phyloP scores from a whole-genome alignment of 345 rosid genomes.

The Linum usitatissimum region DNA sequence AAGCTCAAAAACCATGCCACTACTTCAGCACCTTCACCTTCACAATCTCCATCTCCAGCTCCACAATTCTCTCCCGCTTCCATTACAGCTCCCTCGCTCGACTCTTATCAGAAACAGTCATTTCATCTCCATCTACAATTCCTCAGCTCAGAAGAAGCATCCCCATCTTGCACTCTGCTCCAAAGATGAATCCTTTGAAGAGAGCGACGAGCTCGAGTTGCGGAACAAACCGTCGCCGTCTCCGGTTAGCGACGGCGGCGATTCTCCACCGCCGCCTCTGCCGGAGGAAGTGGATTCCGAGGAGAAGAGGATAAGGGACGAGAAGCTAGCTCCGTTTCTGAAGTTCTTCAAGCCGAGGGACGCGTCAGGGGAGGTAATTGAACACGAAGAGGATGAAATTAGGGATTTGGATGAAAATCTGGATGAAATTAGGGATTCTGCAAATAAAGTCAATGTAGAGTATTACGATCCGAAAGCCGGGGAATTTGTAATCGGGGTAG shows the following conservation, averaged over 20 bases:
- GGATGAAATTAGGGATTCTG: conserved; percentile 11
- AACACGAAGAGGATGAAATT: conserved; percentile 8
- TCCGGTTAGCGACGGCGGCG: conserved; percentile 3
- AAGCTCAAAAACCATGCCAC: background rate
- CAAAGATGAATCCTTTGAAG: conserved; percentile 24
- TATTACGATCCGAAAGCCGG: conserved; percentile 77
- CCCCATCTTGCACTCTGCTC: conserved; percentile 29
- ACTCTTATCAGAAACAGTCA: background rate
- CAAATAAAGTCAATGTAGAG: conserved; percentile 41
- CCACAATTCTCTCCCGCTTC: conserved; percentile 31
- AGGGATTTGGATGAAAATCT: conserved; percentile 18
- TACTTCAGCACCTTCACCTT: background rate
- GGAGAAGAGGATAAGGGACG: conserved; percentile 32
- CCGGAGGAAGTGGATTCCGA: conserved; percentile 22
- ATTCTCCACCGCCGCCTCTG: conserved; percentile 21
- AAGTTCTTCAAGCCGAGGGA: conserved; percentile 58
- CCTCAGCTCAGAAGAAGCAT: conserved; percentile 19
- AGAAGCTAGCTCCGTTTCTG: conserved; percentile 67
- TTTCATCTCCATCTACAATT: conserved; percentile 7
- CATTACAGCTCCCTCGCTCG: background rate
- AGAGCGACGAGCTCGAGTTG: conserved; percentile 55
- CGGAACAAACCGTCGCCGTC: conserved; percentile 51
- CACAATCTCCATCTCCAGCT: conserved; percentile 23
- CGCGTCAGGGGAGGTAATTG: conserved; percentile 21
- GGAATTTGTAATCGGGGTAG: conserved; percentile 86